phyloP scores from a whole-genome alignment of 768 basidiomycete species.

The Sistotremastrum niveocremeum region DNA sequence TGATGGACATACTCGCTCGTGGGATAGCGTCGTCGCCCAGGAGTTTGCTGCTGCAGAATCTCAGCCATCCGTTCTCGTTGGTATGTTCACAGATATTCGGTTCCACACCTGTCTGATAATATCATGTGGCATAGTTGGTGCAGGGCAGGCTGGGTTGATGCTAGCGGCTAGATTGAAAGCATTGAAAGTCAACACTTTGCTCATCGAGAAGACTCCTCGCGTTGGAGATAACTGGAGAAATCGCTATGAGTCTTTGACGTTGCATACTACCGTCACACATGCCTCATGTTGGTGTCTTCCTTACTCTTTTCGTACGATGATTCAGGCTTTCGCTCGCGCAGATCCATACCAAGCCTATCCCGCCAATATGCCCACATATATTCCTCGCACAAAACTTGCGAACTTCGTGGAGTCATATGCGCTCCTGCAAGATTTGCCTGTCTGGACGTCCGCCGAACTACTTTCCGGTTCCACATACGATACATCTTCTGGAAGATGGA shows the following conservation, averaged over 20 bases:
- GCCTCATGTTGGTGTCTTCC: no score
- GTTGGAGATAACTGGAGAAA: slow-evolving; percentile 49
- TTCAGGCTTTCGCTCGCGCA: slow-evolving; percentile 2
- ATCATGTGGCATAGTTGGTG: slow-evolving; percentile 32
- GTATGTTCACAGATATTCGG: slow-evolving; percentile 11
- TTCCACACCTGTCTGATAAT: no score
- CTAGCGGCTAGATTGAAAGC: slow-evolving; percentile 52
- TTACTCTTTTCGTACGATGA: no score
- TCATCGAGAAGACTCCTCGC: slow-evolving; percentile 40
- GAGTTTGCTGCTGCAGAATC: slow-evolving; percentile 41
- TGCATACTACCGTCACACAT: slow-evolving; percentile 31
- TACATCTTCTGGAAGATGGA: slow-evolving; percentile 19
- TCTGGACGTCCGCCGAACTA: slow-evolving; percentile 27
- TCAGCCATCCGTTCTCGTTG: slow-evolving; percentile 26
- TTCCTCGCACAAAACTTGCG: slow-evolving; percentile 28
- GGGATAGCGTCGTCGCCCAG: slow-evolving; percentile 27
- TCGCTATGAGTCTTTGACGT: slow-evolving; percentile 42
- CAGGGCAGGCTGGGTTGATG: slow-evolving; percentile 54
- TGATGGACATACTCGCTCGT: slow-evolving; percentile 36
- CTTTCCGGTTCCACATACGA: slow-evolving; percentile 23
- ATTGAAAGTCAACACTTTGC: slow-evolving; percentile 38
- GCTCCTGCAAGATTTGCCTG: slow-evolving; percentile 24
- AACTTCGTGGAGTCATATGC: slow-evolving; percentile 32
- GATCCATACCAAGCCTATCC: slow-evolving; percentile 29
- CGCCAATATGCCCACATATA: slow-evolving; percentile 26